phyloP scores from a whole-genome alignment of 345 rosid species.

The Turritis glabra region DNA sequence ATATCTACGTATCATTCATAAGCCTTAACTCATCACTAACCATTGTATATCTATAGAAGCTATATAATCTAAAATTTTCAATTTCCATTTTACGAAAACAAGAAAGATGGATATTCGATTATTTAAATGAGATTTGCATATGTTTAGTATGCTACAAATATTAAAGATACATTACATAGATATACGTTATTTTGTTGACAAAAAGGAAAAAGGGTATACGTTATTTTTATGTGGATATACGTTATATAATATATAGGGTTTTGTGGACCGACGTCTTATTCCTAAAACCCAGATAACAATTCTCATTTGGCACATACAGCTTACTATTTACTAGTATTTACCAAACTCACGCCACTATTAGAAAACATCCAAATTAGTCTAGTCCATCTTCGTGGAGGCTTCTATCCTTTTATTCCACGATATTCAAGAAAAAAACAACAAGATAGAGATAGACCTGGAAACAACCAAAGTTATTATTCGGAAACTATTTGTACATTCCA shows the following conservation, averaged over 20 bases:
- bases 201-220: background rate
- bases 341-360: constrained; percentile 12
- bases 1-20: background rate
- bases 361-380: constrained; percentile 16
- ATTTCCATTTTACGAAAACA: background rate
- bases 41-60: background rate
- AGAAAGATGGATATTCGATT: background rate
- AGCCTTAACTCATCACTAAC: background rate
- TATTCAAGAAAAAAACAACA: background rate
- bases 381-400: background rate
- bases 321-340: too few species aligned
- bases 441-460: background rate
- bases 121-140: background rate
- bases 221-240: background rate
- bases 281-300: background rate
- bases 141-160: background rate
- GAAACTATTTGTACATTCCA: background rate
- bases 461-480: constrained; percentile 1
- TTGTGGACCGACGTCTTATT: background rate
- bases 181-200: background rate
- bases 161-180: background rate
- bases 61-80: background rate
- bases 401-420: background rate
- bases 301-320: constrained; percentile 1
- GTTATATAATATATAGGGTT: too few species aligned